Conservation (phyloP, 2,329 filamentous ascomycete species). For the Ceratocystis ficicola region DNA sequence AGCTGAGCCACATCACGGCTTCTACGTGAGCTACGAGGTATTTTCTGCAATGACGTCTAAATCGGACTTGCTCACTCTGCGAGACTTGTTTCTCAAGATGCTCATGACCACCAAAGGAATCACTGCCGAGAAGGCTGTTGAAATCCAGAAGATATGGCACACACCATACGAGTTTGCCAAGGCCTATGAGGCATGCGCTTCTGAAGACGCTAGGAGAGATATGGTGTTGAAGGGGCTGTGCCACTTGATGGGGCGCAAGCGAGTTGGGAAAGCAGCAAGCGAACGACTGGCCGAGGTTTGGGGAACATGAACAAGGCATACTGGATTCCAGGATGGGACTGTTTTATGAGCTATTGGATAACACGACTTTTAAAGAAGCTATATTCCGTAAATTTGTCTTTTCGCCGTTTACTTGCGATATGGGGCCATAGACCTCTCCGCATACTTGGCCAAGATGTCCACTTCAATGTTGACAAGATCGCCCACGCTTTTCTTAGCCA, state of each 20-base stretch:
- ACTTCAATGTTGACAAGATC: constrained; percentile 87
- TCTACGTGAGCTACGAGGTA: constrained; percentile 56
- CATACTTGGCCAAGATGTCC: constrained; percentile 75
- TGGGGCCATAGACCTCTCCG: constrained; percentile 76
- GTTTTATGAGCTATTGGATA: background rate
- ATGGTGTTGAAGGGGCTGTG: constrained; percentile 48
- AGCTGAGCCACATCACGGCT: constrained; percentile 38
- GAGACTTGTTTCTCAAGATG: constrained; percentile 73
- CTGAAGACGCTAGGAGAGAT: constrained; percentile 43
- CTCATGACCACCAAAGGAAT: constrained; percentile 68
- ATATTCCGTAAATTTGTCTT: background rate
- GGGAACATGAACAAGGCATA: constrained; percentile 32
- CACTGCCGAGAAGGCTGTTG: constrained; percentile 64
- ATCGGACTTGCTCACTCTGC: constrained; percentile 58
- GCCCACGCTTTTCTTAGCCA: constrained; percentile 63
- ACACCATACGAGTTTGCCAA: constrained; percentile 61
- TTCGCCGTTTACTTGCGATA: constrained; percentile 35
- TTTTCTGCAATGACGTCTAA: constrained; percentile 65
- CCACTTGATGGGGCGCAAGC: constrained; percentile 53
- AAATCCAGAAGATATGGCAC: constrained; percentile 67
- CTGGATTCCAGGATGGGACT: background rate
- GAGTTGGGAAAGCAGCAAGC: constrained; percentile 53
- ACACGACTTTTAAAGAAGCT: background rate
- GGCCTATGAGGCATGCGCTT: constrained; percentile 49
- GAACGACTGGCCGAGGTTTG: constrained; percentile 61